Evolutionary conservation across 1,284 basidiomycete genomes (phyloP), one percentile per base, ranked within the genome.

Genomic region (Entoloma clypeatum): DNA sequence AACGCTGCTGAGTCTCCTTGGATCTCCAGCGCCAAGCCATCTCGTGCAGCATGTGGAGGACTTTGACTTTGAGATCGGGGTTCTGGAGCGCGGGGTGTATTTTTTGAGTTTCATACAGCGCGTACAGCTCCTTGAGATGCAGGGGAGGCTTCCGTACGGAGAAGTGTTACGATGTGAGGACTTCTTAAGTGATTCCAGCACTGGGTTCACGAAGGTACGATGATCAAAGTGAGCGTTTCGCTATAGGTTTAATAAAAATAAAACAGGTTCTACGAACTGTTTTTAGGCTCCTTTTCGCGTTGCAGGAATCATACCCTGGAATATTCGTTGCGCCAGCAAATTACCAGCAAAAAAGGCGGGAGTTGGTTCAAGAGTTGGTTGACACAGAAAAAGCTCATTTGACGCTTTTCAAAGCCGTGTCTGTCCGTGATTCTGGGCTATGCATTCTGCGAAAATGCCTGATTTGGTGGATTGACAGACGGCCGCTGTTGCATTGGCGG

Each of bases 81-180:
- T 59, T n/a, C 48, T 54, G 14, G 57, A 57, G 23, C 49, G 62
- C 27, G 53, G 56, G 45, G 42, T 36, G 32, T 60, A 60, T 35
- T 60, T 67, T 28, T 40, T 38, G 27, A 60, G 51, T 40, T 67
- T 70, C 38, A 60, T 67, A 33, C 52, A 63, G 22, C 50, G 63
- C 25, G 54, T 67, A 3, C 59, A 63, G 37, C 35, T 61, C 5
- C 45, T 68, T 9, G 64, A 69, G 47, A 38, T 57, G 10, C 64
- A 68, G 41, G 57, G 61, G 6, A 42, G 47, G 21, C 32, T 68
- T 3, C 47, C 60, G 3, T 67, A 61, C 45, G 67, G 67, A 33
- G 68, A 70, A 45, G 61, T 65, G 17, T 41, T 70, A 35, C 56
- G 58, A 38, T 47, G 56, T 35, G 59, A 66, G 14, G 67, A 68